phyloP scores from a whole-genome alignment of 1,139 yeast species.

The Protomyces lactucae-debilis region DNA sequence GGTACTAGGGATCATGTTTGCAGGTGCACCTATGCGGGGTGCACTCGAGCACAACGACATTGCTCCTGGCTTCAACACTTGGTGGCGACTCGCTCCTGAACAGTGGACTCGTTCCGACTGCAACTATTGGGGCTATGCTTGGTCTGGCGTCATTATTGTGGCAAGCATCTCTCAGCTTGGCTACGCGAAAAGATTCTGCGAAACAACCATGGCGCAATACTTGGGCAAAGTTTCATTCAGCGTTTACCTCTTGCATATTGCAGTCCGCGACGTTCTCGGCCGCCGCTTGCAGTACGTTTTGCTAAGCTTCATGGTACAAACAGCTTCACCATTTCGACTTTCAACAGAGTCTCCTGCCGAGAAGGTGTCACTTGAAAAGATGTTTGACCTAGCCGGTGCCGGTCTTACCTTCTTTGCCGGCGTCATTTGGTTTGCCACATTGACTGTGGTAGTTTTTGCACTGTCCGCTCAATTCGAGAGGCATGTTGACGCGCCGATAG shows the following conservation, averaged over 20 bases:
- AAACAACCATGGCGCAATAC: neutral
- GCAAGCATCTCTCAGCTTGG: neutral
- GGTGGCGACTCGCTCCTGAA: conserved; percentile 7
- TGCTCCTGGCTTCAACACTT: neutral
- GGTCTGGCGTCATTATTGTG: neutral
- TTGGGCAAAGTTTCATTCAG: conserved; percentile 14
- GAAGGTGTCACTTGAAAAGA: neutral
- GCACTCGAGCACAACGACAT: neutral
- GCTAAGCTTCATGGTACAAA: neutral
- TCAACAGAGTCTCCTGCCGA: neutral
- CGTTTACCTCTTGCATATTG: conserved; percentile 3
- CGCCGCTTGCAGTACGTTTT: neutral
- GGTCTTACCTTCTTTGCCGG: neutral
- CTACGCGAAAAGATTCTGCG: neutral
- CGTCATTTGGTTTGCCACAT: neutral
- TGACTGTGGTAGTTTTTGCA: neutral
- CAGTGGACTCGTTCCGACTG: neutral
- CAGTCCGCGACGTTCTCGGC: conserved; percentile 10
- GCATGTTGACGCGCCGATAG: neutral
- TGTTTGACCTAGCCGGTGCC: neutral
- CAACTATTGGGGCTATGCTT: conserved; percentile 8
- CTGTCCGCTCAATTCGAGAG: neutral
- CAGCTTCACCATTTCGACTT: neutral
- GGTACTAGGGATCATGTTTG: conserved; percentile 3
- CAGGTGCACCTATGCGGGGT: conserved; percentile 9